A percentile compares a stretch with the other conserved stretches of the same genome.
Conservation (phyloP, 2,329 filamentous ascomycete species). For the Trichoderma atrobrunneum region DNA sequence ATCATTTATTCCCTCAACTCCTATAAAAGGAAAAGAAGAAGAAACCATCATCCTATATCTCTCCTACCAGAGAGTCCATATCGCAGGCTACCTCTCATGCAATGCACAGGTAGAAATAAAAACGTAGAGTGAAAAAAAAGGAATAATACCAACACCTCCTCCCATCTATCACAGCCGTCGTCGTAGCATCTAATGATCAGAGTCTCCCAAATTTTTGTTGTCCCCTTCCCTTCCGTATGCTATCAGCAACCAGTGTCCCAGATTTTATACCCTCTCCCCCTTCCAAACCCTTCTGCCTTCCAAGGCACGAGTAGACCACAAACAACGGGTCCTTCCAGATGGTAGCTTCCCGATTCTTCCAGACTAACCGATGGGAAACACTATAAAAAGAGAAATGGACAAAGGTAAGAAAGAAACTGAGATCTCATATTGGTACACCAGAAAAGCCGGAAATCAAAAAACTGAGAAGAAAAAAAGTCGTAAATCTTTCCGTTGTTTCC, state of each 20-base stretch:
- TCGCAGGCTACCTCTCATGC: neutral
- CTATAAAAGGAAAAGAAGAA: neutral
- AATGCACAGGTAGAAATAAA: neutral
- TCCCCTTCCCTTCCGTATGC: neutral
- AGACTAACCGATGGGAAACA: neutral
- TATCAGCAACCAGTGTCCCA: neutral
- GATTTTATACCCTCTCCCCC: neutral
- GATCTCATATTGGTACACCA: neutral
- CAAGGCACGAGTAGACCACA: neutral
- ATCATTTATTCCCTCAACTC: neutral
- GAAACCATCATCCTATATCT: neutral
- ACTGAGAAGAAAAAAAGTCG: neutral
- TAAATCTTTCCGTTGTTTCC: neutral
- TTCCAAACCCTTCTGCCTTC: neutral
- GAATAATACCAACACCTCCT: neutral
- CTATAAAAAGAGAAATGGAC: neutral
- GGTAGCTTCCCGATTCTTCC: neutral
- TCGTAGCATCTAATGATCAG: constrained; percentile 1
- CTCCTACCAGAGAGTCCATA: neutral
- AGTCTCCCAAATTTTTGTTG: neutral
- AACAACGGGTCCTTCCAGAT: neutral
- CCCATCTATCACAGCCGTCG: constrained; percentile 7
- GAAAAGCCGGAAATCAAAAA: neutral
- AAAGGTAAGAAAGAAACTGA: neutral
- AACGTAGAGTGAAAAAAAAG: neutral